A percentile compares a stretch with the other conserved stretches of the same genome.
phyloP scores from a whole-genome alignment of 1,284 basidiomycete genomes.

The Cryptococcus sp. region DNA sequence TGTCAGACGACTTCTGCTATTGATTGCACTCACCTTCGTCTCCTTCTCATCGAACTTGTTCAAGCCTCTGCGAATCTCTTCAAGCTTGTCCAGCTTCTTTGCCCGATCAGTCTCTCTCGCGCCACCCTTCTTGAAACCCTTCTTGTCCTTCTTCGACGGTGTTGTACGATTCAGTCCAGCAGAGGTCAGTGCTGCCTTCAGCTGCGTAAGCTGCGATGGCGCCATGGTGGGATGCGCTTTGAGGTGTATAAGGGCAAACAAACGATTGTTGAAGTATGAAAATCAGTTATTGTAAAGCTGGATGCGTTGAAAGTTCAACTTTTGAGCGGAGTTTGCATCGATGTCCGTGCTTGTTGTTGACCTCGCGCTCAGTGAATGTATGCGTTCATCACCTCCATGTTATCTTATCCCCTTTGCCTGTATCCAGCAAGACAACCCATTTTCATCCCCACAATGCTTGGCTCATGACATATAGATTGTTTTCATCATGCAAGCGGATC shows the following conservation, averaged over 20 bases:
- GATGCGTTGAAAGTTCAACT: constrained; percentile 9
- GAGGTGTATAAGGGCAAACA: background rate
- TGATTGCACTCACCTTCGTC: constrained; percentile 60
- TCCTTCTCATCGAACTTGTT: constrained; percentile 94
- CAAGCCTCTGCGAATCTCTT: constrained; percentile 78
- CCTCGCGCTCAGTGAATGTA: too few relatives aligned
- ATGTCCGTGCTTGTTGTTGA: background rate
- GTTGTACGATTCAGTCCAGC: constrained; percentile 69
- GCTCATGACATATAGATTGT: background rate
- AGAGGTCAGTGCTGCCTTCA: constrained; percentile 76
- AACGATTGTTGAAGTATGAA: background rate
- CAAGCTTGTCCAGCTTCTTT: constrained; percentile 74
- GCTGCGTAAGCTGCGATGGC: constrained; percentile 76
- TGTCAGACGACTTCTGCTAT: background rate
- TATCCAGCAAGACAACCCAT: too few relatives aligned
- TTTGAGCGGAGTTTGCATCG: constrained; percentile 10
- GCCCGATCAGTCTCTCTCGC: constrained; percentile 72
- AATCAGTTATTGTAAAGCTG: background rate
- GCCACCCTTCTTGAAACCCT: constrained; percentile 63
- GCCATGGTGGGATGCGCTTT: constrained; percentile 34
- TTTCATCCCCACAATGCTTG: background rate
- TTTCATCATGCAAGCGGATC: constrained; percentile 31
- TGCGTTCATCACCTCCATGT: background rate
- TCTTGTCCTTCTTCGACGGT: constrained; percentile 60
- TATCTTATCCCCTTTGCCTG: background rate